These are phyloP conservation scores for Pseudozyma thailandica DNA, from an alignment of 1,284 basidiomycete genomes.

Conservation along the genomic window DNA sequence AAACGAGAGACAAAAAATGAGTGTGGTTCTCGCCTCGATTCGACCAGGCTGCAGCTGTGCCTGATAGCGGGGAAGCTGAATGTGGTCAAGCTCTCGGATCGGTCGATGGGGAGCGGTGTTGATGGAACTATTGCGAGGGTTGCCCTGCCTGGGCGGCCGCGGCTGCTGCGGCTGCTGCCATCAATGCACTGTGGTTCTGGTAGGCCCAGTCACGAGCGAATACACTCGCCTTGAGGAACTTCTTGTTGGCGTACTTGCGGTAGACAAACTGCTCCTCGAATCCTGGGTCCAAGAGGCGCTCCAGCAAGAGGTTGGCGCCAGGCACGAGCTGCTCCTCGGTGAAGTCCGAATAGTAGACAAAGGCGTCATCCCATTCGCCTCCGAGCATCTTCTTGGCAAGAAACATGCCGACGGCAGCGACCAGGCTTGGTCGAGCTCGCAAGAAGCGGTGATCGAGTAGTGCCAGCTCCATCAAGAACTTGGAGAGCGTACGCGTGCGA, in stretches of 20 bases:
- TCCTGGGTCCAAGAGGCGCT: slow-evolving; percentile 81
- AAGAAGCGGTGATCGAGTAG: slow-evolving; percentile 93
- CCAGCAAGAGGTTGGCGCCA: slow-evolving; percentile 84
- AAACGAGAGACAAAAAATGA: slow-evolving; percentile 17
- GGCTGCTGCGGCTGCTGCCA: slow-evolving; percentile 40
- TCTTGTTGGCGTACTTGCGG: slow-evolving; percentile 96
- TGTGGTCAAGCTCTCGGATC: no score
- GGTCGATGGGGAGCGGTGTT: no score
- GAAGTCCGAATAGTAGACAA: slow-evolving; percentile 92
- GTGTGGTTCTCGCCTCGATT: slow-evolving; percentile 26
- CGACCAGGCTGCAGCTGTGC: slow-evolving; percentile 4
- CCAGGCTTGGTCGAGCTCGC: slow-evolving; percentile 88
- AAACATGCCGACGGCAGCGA: slow-evolving; percentile 97
- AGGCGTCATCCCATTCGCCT: slow-evolving; percentile 76
- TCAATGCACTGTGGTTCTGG: slow-evolving; percentile 54
- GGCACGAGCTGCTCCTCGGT: slow-evolving; percentile 88
- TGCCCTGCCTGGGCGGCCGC: slow-evolving; percentile 38
- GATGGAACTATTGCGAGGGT: slow-evolving; percentile 6
- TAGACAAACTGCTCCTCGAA: slow-evolving; percentile 89
- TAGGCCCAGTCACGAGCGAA: slow-evolving; percentile 71
- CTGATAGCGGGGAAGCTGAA: background rate
- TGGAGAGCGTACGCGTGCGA: slow-evolving; percentile 89
- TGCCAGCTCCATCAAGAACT: slow-evolving; percentile 97
- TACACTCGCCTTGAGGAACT: slow-evolving; percentile 80
- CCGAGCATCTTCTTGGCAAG: slow-evolving; percentile 67